These are phyloP conservation scores for Boletus fagicola DNA, from an alignment of 768 basidiomycete species.

Conservation along the genomic window DNA sequence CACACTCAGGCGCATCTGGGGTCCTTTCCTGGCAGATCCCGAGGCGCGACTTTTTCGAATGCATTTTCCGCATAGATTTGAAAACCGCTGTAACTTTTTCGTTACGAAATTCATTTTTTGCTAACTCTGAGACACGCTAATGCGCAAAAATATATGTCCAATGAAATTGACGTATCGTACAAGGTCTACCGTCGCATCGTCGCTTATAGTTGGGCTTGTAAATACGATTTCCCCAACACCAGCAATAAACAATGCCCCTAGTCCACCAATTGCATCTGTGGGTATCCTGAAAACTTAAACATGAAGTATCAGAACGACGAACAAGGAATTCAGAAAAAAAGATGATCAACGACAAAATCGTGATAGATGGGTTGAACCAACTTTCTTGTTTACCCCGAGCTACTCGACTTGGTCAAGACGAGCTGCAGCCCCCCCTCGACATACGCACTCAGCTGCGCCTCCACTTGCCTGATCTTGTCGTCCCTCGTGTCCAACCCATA, in stretches of 20 bases:
- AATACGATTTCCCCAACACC: too few relatives aligned
- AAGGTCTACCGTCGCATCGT: background rate
- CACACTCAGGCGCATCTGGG: too few relatives aligned
- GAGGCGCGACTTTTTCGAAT: too few relatives aligned
- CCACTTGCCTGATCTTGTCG: slow-evolving; percentile 23
- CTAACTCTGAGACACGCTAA: too few relatives aligned
- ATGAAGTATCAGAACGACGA: background rate
- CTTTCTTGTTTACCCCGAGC: slow-evolving; percentile 4
- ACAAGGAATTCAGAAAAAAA: background rate
- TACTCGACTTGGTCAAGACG: slow-evolving; percentile 22
- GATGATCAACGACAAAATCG: background rate
- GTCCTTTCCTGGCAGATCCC: too few relatives aligned
- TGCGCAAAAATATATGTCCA: background rate
- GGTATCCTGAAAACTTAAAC: background rate
- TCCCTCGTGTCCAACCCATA: slow-evolving; percentile 32
- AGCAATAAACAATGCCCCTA: too few relatives aligned
- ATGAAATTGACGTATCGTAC: background rate
- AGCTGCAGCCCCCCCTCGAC: slow-evolving; percentile 28
- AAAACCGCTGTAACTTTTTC: too few relatives aligned
- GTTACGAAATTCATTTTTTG: too few relatives aligned
- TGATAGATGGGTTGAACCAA: background rate
- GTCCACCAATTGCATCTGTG: background rate
- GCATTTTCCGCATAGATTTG: too few relatives aligned
- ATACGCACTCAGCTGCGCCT: slow-evolving; percentile 7
- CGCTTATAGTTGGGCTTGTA: too few relatives aligned